Evolutionary conservation across 345 rosid genomes (phyloP).

Genomic region (Lagerstroemia speciosa): DNA sequence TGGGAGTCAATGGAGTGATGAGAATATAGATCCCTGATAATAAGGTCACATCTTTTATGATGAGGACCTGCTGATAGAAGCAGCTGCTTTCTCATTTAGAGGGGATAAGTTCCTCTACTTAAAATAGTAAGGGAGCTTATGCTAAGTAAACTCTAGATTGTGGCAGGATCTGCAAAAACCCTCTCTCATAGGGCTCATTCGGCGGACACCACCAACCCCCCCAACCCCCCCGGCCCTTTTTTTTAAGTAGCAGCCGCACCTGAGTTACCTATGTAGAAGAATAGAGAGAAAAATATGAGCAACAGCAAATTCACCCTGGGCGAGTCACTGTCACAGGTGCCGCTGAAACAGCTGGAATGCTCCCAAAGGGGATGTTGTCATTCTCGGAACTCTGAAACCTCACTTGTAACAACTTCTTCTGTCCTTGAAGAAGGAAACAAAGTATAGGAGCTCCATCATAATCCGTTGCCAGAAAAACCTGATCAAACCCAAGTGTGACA

Average conservation of each 20-base stretch:
- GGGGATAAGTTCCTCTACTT: neutral
- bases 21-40: neutral
- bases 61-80: neutral
- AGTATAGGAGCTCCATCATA: constrained; percentile 63
- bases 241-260: too few relatives aligned
- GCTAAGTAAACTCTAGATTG: neutral
- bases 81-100: neutral
- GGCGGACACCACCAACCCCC: too few relatives aligned
- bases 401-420: constrained; percentile 71
- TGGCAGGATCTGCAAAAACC: neutral
- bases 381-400: constrained; percentile 82
- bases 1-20: neutral
- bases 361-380: too few relatives aligned
- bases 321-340: constrained; percentile 78
- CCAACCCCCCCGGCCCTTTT: too few relatives aligned
- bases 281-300: neutral
- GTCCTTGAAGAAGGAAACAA: constrained; percentile 83
- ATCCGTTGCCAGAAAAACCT: constrained; percentile 92
- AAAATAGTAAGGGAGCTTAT: neutral
- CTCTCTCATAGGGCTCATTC: neutral
- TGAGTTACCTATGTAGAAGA: neutral
- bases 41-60: neutral
- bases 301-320: constrained; percentile 44
- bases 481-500: constrained; percentile 15
- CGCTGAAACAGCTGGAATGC: constrained; percentile 85